Evolutionary conservation across 83 land plant species (phyloP), one percentile per base, ranked within the genome.

Genomic region (Diphasiastrum complanatum): DNA sequence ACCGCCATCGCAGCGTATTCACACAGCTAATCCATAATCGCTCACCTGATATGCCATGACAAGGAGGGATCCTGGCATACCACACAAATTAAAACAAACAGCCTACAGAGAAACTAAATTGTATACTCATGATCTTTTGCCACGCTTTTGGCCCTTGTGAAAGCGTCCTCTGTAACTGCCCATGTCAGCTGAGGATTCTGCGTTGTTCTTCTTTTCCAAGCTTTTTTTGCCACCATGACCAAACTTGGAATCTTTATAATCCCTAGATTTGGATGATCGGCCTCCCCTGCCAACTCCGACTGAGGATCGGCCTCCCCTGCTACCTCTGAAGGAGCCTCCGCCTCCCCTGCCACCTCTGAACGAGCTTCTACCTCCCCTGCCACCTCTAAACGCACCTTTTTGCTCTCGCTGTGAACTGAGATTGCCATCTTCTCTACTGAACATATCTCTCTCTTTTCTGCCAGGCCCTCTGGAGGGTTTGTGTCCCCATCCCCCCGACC

Each of bases 201-300:
- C 78, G 5, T 88, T 82, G 65, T 95, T 95, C 64, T 80, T 79
- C 73, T 89, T 95, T 72, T 72, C 79, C 73, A 80, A 10, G 28
- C 87, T 80, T 70, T 95, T 95, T 41, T 71, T 72, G 3, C 99
- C 99, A 46, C 99, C 97, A 77, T 50, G 67, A 0, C 99, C 99
- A 67, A 79, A 95, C 74, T 89, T 95, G 16, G 89, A 52, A 63
- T 89, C 74, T 51, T 73, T 71, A 2, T 5, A 33, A 1, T 82
- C 79, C 67, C 89, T 83, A 2, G 63, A 78, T 51, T 73, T 72
- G 4, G 16, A 64, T 65, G 26, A 32, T 54, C 52, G 68, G 33
- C 70, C 58, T 23, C 22, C 65, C 60, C 56, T 40, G 8, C 41
- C 55, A 45, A 2, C 6, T 5, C 4, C 48, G 3, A 24, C 61